These are phyloP conservation scores for Graphiopsis chlorocephala DNA, from an alignment of 2,329 filamentous ascomycete species.

Conservation along the genomic window DNA sequence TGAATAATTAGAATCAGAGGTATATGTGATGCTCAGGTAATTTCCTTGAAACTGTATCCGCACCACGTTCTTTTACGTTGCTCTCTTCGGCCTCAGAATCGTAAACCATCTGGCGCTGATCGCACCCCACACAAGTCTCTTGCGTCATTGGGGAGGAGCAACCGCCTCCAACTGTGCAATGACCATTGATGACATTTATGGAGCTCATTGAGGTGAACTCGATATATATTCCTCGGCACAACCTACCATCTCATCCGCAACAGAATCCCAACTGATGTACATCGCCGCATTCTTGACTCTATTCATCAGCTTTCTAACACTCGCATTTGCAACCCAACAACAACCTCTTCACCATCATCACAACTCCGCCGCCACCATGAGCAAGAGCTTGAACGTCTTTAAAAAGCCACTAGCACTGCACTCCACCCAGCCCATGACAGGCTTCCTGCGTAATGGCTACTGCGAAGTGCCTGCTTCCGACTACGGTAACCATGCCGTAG, in stretches of 20 bases:
- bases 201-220: neutral
- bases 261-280: neutral
- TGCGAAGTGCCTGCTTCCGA: constrained; percentile 56
- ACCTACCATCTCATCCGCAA: neutral
- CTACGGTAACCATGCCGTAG: constrained; percentile 59
- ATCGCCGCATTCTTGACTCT: neutral
- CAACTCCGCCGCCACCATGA: constrained; percentile 28
- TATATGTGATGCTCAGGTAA: no score
- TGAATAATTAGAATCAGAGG: no score
- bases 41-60: no score
- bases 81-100: no score
- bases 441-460: constrained; percentile 61
- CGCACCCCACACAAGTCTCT: constrained; percentile 1
- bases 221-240: neutral
- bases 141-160: neutral
- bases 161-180: constrained; percentile 26
- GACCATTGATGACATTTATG: constrained; percentile 6
- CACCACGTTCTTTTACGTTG: neutral
- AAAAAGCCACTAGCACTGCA: constrained; percentile 58
- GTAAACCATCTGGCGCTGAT: neutral
- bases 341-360: constrained; percentile 20
- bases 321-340: neutral
- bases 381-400: constrained; percentile 48
- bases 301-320: neutral
- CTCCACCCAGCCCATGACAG: constrained; percentile 58